phyloP scores from a whole-genome alignment of 148 eudicot genomes.

The Vaccinium myrtillus region DNA sequence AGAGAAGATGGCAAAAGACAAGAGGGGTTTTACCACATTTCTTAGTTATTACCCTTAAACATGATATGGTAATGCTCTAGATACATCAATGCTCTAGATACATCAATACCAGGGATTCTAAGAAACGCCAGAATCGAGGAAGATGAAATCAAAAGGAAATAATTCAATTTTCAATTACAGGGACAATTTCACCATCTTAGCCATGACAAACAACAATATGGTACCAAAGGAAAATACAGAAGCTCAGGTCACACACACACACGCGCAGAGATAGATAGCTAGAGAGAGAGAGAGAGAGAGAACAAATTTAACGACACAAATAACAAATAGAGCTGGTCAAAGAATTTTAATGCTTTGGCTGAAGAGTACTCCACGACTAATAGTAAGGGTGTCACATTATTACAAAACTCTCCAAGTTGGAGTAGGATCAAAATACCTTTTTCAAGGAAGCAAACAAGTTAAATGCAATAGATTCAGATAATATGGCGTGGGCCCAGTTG shows the following conservation, averaged over 20 bases:
- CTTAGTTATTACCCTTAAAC: neutral
- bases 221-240: neutral
- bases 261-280: too few species aligned
- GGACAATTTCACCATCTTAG: neutral
- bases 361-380: neutral
- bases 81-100: too few species aligned
- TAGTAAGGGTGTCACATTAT: neutral
- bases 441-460: conserved; percentile 8
- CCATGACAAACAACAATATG: neutral
- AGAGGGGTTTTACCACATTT: neutral
- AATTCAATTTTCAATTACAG: neutral
- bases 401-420: neutral
- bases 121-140: neutral
- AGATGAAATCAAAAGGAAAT: too few species aligned
- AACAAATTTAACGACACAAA: neutral
- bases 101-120: neutral
- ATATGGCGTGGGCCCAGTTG: neutral
- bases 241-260: neutral
- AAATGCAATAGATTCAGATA: neutral
- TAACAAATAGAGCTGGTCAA: neutral
- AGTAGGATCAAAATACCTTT: neutral
- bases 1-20: neutral
- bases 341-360: neutral
- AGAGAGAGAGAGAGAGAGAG: too few species aligned
- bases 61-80: neutral